Evolutionary conservation across 148 eudicot genomes (phyloP), one percentile per base, ranked within the genome.

Genomic region (Vaccinium vitisidaea): DNA sequence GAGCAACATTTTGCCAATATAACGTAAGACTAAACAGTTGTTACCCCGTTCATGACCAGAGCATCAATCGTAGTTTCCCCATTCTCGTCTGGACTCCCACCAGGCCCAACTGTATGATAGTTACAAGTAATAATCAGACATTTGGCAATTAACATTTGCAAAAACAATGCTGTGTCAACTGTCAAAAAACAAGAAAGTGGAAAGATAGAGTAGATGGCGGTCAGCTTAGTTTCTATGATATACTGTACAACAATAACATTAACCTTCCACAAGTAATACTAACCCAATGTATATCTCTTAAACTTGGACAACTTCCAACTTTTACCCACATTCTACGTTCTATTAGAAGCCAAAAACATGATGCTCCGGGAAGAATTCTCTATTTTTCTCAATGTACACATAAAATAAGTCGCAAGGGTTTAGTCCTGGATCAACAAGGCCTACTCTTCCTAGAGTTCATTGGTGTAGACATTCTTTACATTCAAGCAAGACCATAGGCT

Each of bases 1-100:
- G 59, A 77, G 76, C 52, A 84, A 58, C 13, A 70, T 61, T 61
- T 12, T n/a, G 55, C 52, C 11, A 2, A 74, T 32, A 49, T 4
- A 61, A 63, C 54, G 56, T 43, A 76, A 67, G n/a, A 61, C 25
- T 11, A 73, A 56, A 46, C 2, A 27, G 30, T 43, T 65, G 76
- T 89, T 93, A 96, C 99, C 97, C 99, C 99, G 69, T 96, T 90
- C 98, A 96, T 96, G 85, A 96, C 87, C 86, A 96, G 80, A 81
- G 98, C 99, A 89, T 96, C 99, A 54, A 94, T 87, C 46, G 98
- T 96, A 83, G 97, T 93, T 92, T 96, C 99, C 65, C 95, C 97
- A 86, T 96, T 92, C 90, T 96, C 99, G 86, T 96, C 97, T 67
- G 99, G 99, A 87, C 99, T 96, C 80, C 99, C 99, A 86, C 99